Evolutionary conservation across 257 asterid genomes (phyloP), one percentile per base, ranked within the genome.

Genomic region (Solanum appendiculatum): DNA sequence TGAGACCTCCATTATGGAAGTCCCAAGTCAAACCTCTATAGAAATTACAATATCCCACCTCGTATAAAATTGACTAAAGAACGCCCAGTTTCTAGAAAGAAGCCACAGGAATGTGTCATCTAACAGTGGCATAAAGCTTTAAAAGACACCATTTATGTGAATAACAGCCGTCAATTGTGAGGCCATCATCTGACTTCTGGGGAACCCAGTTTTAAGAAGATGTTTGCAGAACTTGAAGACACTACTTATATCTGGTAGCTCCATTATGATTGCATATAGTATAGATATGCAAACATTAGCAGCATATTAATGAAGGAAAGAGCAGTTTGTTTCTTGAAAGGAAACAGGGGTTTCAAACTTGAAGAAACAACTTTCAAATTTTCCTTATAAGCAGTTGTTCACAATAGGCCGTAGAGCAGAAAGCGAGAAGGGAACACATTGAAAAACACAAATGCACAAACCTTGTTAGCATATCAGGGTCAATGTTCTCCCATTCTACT

Each of bases 401-500:
- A 48, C 39, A 46, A 80, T 81, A 21, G 56, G 44, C 68, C 46
- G n/a, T 46, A 27, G 66, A 46, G 68, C 34, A 75, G 34, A 75
- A 75, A 48, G 68, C 14, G 20, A 44, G n/a, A 42, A 42, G 60
- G 33, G 63, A 15, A 2, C 39, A 15, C 39, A 44, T 44, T 27
- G 39, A 78, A 48, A 42, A 48, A 20, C 85, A 29, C 25, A 80
- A 29, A 20, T 68, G 81, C 64, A 31, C 58, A 34, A 42, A 97
- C 99, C 99, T 97, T 66, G 99, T 97, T 91, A 96, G 86, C 88
- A 91, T 85, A 91, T 97, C 99, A 70, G 99, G 99, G 88, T 97
- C 98, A 23, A 96, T 82, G 81, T 85, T 94, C 86, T 90, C 97
- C 99, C 99, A 97, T 82, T 93, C 92, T 33, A 97, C 92, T 80